Evolutionary conservation across 2,329 filamentous ascomycete species (phyloP).

Genomic region (Cercospora berteroae): DNA sequence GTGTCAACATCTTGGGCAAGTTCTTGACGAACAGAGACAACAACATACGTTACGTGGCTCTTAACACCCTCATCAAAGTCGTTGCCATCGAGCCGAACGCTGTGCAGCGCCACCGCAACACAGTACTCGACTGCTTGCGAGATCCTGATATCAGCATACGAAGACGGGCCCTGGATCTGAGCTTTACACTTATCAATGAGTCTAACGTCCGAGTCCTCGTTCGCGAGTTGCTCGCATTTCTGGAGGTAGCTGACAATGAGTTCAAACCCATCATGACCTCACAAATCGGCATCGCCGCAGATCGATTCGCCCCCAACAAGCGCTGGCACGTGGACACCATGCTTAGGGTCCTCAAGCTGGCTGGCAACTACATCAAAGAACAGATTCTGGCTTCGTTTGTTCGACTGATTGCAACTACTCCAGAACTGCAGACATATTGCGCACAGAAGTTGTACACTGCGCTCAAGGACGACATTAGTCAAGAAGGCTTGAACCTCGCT

Average conservation of each 20-base stretch:
- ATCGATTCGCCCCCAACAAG: conserved; percentile 94
- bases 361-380: conserved; percentile 96
- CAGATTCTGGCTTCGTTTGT: conserved; percentile 97
- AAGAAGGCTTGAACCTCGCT: conserved; percentile 89
- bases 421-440: conserved; percentile 92
- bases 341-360: conserved; percentile 86
- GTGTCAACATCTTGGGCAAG: conserved; percentile 97
- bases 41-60: conserved; percentile 96
- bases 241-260: conserved; percentile 96
- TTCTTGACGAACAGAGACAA: conserved; percentile 98
- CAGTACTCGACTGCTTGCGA: conserved; percentile 90
- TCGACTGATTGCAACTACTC: conserved; percentile 87
- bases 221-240: conserved; percentile 85
- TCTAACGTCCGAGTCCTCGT: conserved; percentile 92
- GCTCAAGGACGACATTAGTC: conserved; percentile 93
- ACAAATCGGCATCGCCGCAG: conserved; percentile 94
- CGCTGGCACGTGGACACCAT: conserved; percentile 99
- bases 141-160: conserved; percentile 98
- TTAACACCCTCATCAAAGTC: conserved; percentile 97
- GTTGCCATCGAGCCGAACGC: conserved; percentile 97
- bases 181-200: conserved; percentile 97
- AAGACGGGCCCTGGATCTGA: conserved; percentile 89
- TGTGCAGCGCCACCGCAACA: conserved; percentile 94
- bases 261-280: conserved; percentile 99
- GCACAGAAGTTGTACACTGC: conserved; percentile 91